Evolutionary conservation across 1,284 basidiomycete species (phyloP).

Genomic region (Schizopora paradoxa): DNA sequence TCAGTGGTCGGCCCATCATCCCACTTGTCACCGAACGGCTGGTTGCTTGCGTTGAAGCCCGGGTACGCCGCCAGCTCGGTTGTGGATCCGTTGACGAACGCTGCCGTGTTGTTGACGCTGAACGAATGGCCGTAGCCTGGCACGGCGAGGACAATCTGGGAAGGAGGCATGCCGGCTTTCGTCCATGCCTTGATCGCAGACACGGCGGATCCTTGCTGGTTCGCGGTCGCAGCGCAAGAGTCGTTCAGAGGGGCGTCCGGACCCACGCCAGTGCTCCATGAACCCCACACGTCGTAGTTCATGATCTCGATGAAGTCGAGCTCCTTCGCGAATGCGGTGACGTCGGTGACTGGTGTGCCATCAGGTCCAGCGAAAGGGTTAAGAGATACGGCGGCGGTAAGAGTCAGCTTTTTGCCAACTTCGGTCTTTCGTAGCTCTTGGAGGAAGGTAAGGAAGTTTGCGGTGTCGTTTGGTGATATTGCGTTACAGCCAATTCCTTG

Average conservation of each 20-base stretch:
- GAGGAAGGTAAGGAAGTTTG: slow-evolving; percentile 71
- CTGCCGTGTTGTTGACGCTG: slow-evolving; percentile 36
- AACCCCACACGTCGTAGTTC: slow-evolving; percentile 83
- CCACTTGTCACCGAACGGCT: slow-evolving; percentile 53
- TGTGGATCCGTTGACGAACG: slow-evolving; percentile 30
- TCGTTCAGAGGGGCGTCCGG: slow-evolving; percentile 84
- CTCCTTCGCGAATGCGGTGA: slow-evolving; percentile 62
- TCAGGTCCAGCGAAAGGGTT: slow-evolving; percentile 59
- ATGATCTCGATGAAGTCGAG: slow-evolving; percentile 83
- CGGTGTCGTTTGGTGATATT: slow-evolving; percentile 58
- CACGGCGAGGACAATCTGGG: slow-evolving; percentile 78
- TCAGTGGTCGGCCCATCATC: slow-evolving; percentile 43
- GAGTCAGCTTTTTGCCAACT: slow-evolving; percentile 51
- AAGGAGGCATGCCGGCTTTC: slow-evolving; percentile 69
- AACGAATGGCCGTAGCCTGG: slow-evolving; percentile 71
- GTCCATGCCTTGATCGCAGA: slow-evolving; percentile 73
- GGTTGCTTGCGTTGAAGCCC: slow-evolving; percentile 38
- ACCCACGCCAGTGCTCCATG: slow-evolving; percentile 48
- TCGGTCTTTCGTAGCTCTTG: slow-evolving; percentile 62
- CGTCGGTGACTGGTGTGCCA: slow-evolving; percentile 55
- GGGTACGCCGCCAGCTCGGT: slow-evolving; percentile 42
- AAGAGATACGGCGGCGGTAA: slow-evolving; percentile 71
- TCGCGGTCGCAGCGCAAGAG: slow-evolving; percentile 55
- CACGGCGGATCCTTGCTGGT: slow-evolving; percentile 71
- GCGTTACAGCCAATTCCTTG: slow-evolving; percentile 73